phyloP scores from a whole-genome alignment of 495 filamentous ascomycete species.

The Halenospora varia region DNA sequence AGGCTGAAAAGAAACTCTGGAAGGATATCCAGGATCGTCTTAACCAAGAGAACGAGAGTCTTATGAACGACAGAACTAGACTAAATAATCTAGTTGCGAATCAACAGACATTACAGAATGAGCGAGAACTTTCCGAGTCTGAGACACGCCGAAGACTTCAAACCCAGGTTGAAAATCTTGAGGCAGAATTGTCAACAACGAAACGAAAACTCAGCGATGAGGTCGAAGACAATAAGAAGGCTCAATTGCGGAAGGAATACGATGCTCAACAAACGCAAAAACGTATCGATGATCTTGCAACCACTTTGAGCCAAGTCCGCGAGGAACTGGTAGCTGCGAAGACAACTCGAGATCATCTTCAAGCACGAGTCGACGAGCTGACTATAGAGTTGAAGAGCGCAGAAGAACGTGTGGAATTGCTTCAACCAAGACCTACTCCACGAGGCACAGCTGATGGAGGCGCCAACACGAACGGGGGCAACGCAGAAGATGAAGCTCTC shows the following conservation, averaged over 20 bases:
- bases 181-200: conserved; percentile 68
- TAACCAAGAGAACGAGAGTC: conserved; percentile 74
- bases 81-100: conserved; percentile 75
- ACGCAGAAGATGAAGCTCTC: conserved; percentile 45
- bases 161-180: conserved; percentile 67
- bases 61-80: conserved; percentile 77
- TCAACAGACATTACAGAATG: conserved; percentile 81
- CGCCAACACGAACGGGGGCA: conserved; percentile 27
- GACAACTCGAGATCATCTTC: conserved; percentile 82
- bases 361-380: conserved; percentile 81
- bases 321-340: conserved; percentile 81
- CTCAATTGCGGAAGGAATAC: conserved; percentile 76
- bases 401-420: conserved; percentile 75
- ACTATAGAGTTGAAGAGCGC: conserved; percentile 81
- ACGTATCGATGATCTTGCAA: conserved; percentile 81
- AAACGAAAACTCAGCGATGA: conserved; percentile 85
- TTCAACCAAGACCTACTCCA: conserved; percentile 69
- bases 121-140: conserved; percentile 79
- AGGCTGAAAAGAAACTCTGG: conserved; percentile 87
- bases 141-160: conserved; percentile 78
- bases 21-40: conserved; percentile 87
- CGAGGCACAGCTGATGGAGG: conserved; percentile 33
- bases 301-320: conserved; percentile 69
- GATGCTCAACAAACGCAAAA: conserved; percentile 82
- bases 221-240: conserved; percentile 75